Conservation (phyloP, 106 monocot genomes). For the Dioscorea alata region DNA sequence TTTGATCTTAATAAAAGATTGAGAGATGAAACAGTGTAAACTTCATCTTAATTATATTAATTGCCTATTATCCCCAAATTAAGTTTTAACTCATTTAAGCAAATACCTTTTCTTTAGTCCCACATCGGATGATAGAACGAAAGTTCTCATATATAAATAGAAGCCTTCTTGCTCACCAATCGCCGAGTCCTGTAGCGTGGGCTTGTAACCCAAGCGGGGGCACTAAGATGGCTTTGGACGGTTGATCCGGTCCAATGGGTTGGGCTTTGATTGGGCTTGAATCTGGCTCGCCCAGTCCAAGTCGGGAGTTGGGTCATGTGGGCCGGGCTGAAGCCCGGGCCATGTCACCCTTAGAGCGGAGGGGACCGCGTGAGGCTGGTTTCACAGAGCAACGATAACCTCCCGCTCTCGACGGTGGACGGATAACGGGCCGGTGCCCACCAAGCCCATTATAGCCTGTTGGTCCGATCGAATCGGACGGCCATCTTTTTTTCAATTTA, state of each 20-base stretch:
- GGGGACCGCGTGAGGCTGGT: conserved; percentile 6
- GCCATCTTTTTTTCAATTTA: no score
- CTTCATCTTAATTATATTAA: no score
- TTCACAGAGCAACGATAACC: conserved; percentile 4
- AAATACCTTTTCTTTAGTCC: no score
- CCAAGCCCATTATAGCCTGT: no score
- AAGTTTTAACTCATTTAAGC: no score
- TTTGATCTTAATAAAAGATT: no score
- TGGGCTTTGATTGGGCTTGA: background rate
- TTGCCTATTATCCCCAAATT: no score
- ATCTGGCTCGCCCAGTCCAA: background rate
- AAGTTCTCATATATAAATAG: no score
- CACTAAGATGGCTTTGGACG: background rate
- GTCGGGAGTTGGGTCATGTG: background rate
- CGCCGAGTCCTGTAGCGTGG: background rate
- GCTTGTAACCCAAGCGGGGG: background rate
- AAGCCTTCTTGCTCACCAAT: background rate
- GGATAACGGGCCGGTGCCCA: background rate
- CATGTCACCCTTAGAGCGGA: background rate
- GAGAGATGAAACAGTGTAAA: no score
- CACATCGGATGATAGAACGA: no score
- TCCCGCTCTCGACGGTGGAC: conserved; percentile 11
- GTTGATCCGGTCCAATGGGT: background rate
- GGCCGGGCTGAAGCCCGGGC: background rate
- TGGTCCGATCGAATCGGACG: no score